A percentile compares a stretch with the other conserved stretches of the same genome.
Conservation (phyloP, 163 green algal species). For the Scenedesmus sp. region DNA sequence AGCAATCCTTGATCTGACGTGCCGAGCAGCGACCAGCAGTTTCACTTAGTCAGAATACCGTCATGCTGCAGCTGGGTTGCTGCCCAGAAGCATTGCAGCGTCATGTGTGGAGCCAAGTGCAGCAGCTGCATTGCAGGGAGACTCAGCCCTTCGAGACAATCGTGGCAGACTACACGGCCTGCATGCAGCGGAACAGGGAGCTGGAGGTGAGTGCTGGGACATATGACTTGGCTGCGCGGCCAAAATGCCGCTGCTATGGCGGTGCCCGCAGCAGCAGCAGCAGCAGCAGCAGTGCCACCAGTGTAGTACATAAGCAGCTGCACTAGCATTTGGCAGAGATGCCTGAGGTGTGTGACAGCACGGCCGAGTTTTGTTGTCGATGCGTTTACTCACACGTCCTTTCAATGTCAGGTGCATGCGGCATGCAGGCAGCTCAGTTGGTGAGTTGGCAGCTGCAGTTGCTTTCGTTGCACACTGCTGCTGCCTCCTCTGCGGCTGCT, state of each 20-base stretch:
- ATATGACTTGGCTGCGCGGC: background rate
- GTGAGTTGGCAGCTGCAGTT: background rate
- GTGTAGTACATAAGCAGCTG: background rate
- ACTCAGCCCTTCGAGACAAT: slow-evolving; percentile 56
- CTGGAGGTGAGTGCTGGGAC: slow-evolving; percentile 54
- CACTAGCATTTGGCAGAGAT: background rate
- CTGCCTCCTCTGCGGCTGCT: background rate
- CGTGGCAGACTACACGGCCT: slow-evolving; percentile 57
- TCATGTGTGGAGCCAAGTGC: slow-evolving; percentile 42
- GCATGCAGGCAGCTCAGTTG: background rate
- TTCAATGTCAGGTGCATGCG: background rate
- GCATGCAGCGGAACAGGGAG: slow-evolving; percentile 59
- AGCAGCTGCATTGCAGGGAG: slow-evolving; percentile 43
- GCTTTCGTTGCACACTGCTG: background rate
- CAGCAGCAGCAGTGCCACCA: background rate
- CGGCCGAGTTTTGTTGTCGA: background rate
- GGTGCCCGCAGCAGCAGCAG: background rate
- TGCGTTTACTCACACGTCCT: background rate
- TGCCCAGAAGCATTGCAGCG: background rate
- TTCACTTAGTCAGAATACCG: background rate
- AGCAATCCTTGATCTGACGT: background rate
- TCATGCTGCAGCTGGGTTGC: background rate
- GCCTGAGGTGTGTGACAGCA: background rate
- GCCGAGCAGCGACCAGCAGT: background rate
- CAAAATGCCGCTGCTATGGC: background rate